phyloP scores from a whole-genome alignment of 176 grass and related monocot genomes.

The Lolium multiflorum region DNA sequence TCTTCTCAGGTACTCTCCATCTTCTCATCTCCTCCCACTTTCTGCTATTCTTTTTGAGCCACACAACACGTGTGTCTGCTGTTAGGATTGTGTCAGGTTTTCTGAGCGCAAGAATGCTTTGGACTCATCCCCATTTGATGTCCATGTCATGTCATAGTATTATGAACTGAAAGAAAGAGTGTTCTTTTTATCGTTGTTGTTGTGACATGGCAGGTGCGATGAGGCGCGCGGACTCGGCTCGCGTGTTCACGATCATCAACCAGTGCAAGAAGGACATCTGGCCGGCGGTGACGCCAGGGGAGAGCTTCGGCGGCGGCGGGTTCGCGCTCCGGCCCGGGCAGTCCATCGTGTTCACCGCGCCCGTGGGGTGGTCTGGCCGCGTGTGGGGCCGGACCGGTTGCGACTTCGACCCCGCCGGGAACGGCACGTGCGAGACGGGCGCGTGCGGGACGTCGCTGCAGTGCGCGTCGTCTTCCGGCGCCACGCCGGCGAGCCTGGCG shows the following conservation, averaged over 20 bases:
- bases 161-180: background rate
- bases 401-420: constrained; percentile 62
- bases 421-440: constrained; percentile 69
- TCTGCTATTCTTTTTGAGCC: background rate
- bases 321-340: constrained; percentile 65
- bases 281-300: constrained; percentile 70
- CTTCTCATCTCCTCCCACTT: background rate
- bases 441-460: constrained; percentile 57
- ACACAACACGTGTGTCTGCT: background rate
- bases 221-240: constrained; percentile 33
- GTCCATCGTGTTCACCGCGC: constrained; percentile 70
- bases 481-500: constrained; percentile 67
- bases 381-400: constrained; percentile 88
- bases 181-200: background rate
- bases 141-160: background rate
- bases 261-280: constrained; percentile 79
- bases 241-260: constrained; percentile 86
- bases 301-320: constrained; percentile 71
- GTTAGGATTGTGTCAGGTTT: background rate
- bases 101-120: background rate
- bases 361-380: constrained; percentile 72
- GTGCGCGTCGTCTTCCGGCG: constrained; percentile 61
- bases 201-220: background rate
- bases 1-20: constrained; percentile 49
- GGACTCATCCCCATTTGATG: background rate